Conservation (phyloP, 768 basidiomycete species). For the Trametes elegans region DNA sequence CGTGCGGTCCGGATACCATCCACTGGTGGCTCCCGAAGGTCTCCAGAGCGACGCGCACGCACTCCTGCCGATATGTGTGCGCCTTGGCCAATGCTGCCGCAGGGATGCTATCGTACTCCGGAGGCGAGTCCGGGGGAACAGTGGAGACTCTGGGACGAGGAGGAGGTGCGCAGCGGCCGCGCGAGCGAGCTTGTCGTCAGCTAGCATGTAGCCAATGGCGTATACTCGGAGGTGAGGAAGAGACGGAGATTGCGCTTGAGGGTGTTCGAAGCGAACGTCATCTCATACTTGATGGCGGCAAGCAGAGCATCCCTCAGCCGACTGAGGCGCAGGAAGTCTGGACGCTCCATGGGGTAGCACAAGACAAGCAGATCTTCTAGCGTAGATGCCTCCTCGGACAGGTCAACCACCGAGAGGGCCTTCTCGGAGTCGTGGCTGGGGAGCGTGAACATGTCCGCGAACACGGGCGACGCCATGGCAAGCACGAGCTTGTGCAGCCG, state of each 20-base stretch:
- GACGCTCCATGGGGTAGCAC: constrained; percentile 14
- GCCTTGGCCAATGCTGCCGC: not conserved
- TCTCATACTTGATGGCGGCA: constrained; percentile 25
- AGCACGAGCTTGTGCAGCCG: constrained; percentile 44
- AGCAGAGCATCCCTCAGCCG: not conserved
- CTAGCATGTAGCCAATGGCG: constrained; percentile 11
- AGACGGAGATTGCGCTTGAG: not conserved
- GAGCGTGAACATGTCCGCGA: constrained; percentile 18
- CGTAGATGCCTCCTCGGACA: constrained; percentile 1
- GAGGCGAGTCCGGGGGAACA: not conserved
- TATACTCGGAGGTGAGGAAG: constrained; percentile 15
- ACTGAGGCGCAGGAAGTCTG: not conserved
- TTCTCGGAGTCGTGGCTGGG: not conserved
- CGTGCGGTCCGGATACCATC: not conserved
- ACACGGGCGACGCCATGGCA: constrained; percentile 40
- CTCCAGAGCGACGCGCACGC: not conserved
- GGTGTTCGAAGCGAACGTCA: constrained; percentile 5
- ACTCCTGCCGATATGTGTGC: not conserved
- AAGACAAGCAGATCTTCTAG: constrained; percentile 11
- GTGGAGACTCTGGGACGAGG: not conserved
- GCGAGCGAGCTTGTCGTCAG: not conserved
- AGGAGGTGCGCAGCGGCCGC: constrained; percentile 4
- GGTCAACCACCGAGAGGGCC: not conserved
- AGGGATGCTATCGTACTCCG: not conserved
- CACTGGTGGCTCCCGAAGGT: not conserved